Evolutionary conservation across 768 basidiomycete species (phyloP), one percentile per base, ranked within the genome.

Genomic region (Chiua virens): DNA sequence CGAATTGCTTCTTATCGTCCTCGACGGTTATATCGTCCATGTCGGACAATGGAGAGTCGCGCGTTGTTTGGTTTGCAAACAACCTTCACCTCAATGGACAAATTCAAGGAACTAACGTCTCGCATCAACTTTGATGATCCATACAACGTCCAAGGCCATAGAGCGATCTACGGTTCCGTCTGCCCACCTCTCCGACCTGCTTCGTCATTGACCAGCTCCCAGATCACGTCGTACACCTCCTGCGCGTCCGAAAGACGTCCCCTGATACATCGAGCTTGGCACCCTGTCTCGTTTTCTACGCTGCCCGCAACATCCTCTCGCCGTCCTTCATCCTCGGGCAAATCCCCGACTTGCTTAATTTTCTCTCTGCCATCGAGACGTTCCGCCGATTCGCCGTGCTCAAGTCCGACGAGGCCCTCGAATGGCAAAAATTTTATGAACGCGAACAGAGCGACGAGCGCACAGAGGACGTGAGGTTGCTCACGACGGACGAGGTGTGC

Each of bases 1-100:
- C 86, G 49, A 87, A 87, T 2, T 75, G 81, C 58, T 89, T 89
- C 70, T 86, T 87, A 49, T 89, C 86, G 41, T 89, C 87, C 46
- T 82, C 80, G 5, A 56, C 61, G 6, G 53, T 54, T 6, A 49
- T 20, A 25, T 69, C 72, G 21, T 74, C 71, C 73, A 74, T 74
- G 44, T 25, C n/a, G n/a, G n/a, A n/a, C n/a, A n/a, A n/a, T n/a
- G n/a, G n/a, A n/a, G n/a, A n/a, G n/a, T n/a, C n/a, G n/a, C n/a
- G n/a, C n/a, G n/a, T n/a, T n/a, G n/a, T n/a, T n/a, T n/a, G n/a
- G n/a, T n/a, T n/a, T n/a, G n/a, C n/a, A n/a, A n/a, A n/a, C n/a
- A n/a, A n/a, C n/a, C n/a, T n/a, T n/a, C n/a, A n/a, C n/a, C n/a
- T n/a, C n/a, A 5, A 47, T 60, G 57, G 27, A 50, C 47, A 34